These are phyloP conservation scores for Closterium sp. DNA, from an alignment of 139 green algal genomes.

Conservation along the genomic window DNA sequence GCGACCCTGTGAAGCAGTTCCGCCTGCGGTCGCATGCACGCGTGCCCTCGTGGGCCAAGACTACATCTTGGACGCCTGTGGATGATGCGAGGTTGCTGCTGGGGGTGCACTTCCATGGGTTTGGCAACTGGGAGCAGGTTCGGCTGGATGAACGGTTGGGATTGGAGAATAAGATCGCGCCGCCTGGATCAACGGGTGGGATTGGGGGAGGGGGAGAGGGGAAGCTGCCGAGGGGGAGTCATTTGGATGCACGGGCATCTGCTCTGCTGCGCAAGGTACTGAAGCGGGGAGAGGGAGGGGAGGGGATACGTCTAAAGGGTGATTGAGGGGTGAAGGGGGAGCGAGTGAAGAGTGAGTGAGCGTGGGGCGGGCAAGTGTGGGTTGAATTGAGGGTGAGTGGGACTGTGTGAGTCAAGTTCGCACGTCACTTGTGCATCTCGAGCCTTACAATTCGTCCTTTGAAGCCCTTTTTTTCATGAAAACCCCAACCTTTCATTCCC, in stretches of 20 bases:
- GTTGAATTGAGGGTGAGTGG: background rate
- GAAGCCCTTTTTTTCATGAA: background rate
- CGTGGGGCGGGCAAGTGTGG: background rate
- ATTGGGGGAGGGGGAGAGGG: constrained; percentile 16
- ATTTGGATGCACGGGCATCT: constrained; percentile 82
- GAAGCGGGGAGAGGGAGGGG: background rate
- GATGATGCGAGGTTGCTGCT: constrained; percentile 85
- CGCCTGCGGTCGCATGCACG: constrained; percentile 56
- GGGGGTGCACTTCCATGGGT: constrained; percentile 70
- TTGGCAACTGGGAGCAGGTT: constrained; percentile 81
- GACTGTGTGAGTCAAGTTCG: background rate
- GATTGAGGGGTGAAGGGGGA: background rate
- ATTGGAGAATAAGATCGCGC: constrained; percentile 71
- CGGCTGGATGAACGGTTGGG: constrained; percentile 65
- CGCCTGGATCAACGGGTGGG: constrained; percentile 22
- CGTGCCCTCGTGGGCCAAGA: constrained; percentile 60
- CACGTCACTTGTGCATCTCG: background rate
- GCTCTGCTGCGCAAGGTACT: constrained; percentile 65
- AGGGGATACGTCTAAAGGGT: background rate
- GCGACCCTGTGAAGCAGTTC: constrained; percentile 51
- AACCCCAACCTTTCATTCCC: too few species aligned
- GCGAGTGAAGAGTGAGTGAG: background rate
- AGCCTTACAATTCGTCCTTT: background rate
- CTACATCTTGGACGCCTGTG: constrained; percentile 62
- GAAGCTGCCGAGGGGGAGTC: constrained; percentile 52